Conservation (phyloP, 2,329 filamentous ascomycete genomes). For the Diaporthe humulicola region DNA sequence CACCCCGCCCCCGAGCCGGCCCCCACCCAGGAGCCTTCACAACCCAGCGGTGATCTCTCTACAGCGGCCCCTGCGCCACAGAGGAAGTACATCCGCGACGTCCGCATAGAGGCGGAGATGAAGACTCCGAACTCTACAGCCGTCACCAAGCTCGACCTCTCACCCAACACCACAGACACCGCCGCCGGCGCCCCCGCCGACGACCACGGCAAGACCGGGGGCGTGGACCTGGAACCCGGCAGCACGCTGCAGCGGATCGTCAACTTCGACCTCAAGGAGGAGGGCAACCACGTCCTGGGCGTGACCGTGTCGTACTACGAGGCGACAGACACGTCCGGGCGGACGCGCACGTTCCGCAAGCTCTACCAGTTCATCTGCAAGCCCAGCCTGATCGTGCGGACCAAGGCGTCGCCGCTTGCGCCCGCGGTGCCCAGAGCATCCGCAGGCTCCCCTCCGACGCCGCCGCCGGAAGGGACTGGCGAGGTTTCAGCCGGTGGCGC, state of each 20-base stretch:
- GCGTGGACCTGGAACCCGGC: constrained; percentile 69
- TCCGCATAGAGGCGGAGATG: constrained; percentile 92
- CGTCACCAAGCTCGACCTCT: constrained; percentile 77
- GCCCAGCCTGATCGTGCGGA: constrained; percentile 88
- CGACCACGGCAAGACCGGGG: constrained; percentile 40
- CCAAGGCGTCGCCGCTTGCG: constrained; percentile 81
- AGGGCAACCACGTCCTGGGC: constrained; percentile 92
- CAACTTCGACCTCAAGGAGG: constrained; percentile 90
- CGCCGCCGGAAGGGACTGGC: constrained; percentile 42
- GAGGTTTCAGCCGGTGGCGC: not conserved
- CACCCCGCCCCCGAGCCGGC: constrained; percentile 40
- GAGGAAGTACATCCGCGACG: constrained; percentile 74
- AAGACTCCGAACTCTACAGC: constrained; percentile 79
- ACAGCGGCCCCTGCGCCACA: constrained; percentile 40
- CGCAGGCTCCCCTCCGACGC: constrained; percentile 4
- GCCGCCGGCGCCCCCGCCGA: constrained; percentile 29
- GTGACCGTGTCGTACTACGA: constrained; percentile 97
- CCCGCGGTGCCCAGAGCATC: constrained; percentile 14
- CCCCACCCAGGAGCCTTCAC: constrained; percentile 26
- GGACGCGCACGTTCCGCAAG: constrained; percentile 90
- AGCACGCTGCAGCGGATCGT: constrained; percentile 85
- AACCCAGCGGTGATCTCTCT: constrained; percentile 5
- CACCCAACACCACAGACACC: constrained; percentile 45
- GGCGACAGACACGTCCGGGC: constrained; percentile 76
- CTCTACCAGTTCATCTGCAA: constrained; percentile 97